Conservation (phyloP, 2,329 filamentous ascomycete species). For the Stenocarpella maydis region DNA sequence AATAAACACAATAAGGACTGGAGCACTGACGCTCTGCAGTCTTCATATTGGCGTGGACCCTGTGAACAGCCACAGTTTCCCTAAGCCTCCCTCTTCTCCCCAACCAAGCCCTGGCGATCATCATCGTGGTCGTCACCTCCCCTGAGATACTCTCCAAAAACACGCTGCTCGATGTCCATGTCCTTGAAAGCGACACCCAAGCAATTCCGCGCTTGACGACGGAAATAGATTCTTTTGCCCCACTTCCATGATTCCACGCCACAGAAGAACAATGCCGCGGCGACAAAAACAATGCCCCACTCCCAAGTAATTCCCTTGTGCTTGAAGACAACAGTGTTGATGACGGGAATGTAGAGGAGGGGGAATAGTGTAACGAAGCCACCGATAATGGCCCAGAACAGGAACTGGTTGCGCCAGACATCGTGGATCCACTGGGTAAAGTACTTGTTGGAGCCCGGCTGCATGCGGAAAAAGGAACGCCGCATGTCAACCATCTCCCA, state of each 20-base stretch:
- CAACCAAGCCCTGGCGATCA: neutral
- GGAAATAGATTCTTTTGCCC: slow-evolving; percentile 65
- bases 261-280: slow-evolving; percentile 66
- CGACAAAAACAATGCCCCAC: slow-evolving; percentile 73
- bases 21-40: neutral
- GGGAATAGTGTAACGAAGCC: slow-evolving; percentile 67
- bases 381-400: slow-evolving; percentile 57
- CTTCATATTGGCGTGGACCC: neutral
- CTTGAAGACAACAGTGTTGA: slow-evolving; percentile 72
- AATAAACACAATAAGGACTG: no score
- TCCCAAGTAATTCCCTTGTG: slow-evolving; percentile 73
- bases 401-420: slow-evolving; percentile 63
- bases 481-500: slow-evolving; percentile 75
- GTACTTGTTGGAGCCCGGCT: slow-evolving; percentile 50
- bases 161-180: slow-evolving; percentile 13
- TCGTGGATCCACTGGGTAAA: slow-evolving; percentile 60
- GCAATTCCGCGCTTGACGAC: slow-evolving; percentile 1
- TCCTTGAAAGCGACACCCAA: slow-evolving; percentile 19
- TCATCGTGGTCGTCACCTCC: neutral
- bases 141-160: slow-evolving; percentile 9
- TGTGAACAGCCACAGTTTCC: neutral
- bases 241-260: slow-evolving; percentile 75
- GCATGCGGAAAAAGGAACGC: slow-evolving; percentile 65
- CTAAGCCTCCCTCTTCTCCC: neutral
- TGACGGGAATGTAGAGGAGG: slow-evolving; percentile 71